A percentile compares a stretch with the other conserved stretches of the same genome.
These are phyloP conservation scores for Leccinum arenicola DNA, from an alignment of 768 basidiomycete genomes.

Conservation along the genomic window DNA sequence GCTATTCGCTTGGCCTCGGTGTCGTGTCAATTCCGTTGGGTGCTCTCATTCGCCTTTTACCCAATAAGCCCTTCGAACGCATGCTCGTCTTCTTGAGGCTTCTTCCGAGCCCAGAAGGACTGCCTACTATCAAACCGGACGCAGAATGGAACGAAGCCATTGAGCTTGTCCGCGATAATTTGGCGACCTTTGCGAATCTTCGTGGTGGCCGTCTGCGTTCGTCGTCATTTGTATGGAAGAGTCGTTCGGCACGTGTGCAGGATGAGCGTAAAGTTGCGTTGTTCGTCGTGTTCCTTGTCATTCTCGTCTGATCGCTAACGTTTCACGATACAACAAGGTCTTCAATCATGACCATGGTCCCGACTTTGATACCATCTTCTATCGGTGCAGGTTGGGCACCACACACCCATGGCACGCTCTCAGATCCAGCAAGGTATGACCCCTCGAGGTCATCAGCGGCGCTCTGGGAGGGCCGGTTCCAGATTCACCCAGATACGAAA, in stretches of 20 bases:
- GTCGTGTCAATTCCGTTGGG: constrained; percentile 87
- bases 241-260: constrained; percentile 59
- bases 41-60: constrained; percentile 72
- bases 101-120: constrained; percentile 51
- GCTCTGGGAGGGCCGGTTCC: constrained; percentile 80
- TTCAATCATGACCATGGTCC: constrained; percentile 73
- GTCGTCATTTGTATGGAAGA: constrained; percentile 82
- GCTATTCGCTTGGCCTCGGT: constrained; percentile 88
- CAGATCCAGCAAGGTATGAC: constrained; percentile 73
- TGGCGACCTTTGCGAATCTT: constrained; percentile 75
- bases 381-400: constrained; percentile 67
- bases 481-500: constrained; percentile 84
- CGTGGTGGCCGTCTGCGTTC: constrained; percentile 88
- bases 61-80: constrained; percentile 75
- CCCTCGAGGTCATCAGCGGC: constrained; percentile 81
- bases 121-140: constrained; percentile 64
- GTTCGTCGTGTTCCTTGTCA: constrained; percentile 38
- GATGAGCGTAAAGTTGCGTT: constrained; percentile 44
- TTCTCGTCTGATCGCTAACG: constrained; percentile 10
- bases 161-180: constrained; percentile 80
- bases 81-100: constrained; percentile 49
- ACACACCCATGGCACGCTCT: constrained; percentile 53
- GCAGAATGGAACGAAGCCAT: constrained; percentile 77
- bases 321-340: constrained; percentile 56
- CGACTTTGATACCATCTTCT: constrained; percentile 68